Evolutionary conservation across 2,329 filamentous ascomycete genomes (phyloP).

Genomic region (Coniochaeta sp.): DNA sequence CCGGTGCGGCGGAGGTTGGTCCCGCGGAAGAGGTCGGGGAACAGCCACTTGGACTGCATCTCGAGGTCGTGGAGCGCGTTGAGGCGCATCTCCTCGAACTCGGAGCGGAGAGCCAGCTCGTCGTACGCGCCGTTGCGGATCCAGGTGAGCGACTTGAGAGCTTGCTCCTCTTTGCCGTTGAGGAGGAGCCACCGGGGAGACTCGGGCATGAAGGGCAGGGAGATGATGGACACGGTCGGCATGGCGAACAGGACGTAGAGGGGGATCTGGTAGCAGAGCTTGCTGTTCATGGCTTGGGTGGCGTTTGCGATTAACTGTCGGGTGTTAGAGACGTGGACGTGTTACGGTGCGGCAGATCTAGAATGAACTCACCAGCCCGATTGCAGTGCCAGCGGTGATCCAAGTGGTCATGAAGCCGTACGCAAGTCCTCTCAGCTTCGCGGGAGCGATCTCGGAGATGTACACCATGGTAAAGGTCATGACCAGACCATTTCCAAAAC

Average conservation of each 20-base stretch:
- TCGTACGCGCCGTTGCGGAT: constrained; percentile 8
- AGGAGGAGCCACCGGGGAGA: constrained; percentile 5
- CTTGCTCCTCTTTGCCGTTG: constrained; percentile 4
- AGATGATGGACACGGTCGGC: background rate
- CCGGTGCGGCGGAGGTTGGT: constrained; percentile 6
- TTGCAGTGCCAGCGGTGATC: constrained; percentile 4
- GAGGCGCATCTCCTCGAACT: constrained; percentile 8
- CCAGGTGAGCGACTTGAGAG: constrained; percentile 4
- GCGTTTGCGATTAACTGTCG: constrained; percentile 2
- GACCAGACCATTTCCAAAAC: constrained; percentile 6
- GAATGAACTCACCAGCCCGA: constrained; percentile 1
- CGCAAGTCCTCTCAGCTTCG: constrained; percentile 2
- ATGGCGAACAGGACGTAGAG: constrained; percentile 5
- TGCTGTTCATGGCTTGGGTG: constrained; percentile 1
- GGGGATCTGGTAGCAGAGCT: constrained; percentile 7
- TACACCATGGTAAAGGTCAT: constrained; percentile 7
- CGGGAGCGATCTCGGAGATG: constrained; percentile 4
- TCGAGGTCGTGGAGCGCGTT: constrained; percentile 5
- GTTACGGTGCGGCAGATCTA: background rate
- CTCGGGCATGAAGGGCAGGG: constrained; percentile 7
- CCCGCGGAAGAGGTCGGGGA: constrained; percentile 5
- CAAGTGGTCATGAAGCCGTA: constrained; percentile 7
- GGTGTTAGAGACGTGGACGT: background rate
- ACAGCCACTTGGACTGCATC: constrained; percentile 3
- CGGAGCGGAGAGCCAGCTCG: constrained; percentile 1